A percentile compares a stretch with the other conserved stretches of the same genome.
phyloP scores from a whole-genome alignment of 257 asterid species.

The Rubia yunnanensis region DNA sequence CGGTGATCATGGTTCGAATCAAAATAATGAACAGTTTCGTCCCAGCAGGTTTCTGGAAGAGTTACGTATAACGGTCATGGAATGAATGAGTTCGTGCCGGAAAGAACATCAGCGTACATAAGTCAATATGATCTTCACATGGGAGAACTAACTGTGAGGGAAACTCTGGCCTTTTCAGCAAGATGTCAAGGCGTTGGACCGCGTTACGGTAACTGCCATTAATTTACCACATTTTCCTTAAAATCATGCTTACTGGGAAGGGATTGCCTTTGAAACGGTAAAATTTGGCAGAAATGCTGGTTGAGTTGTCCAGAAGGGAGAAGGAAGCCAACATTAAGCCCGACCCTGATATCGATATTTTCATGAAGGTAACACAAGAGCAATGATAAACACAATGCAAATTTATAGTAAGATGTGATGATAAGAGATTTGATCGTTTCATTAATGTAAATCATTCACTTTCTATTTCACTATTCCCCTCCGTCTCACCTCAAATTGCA shows the following conservation, averaged over 20 bases:
- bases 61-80: constrained; percentile 53
- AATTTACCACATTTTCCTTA: not conserved
- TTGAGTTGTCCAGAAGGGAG: constrained; percentile 54
- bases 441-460: no score
- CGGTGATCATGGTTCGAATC: constrained; percentile 17
- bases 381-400: no score
- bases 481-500: no score
- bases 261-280: not conserved
- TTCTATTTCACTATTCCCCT: no score
- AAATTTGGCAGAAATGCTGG: constrained; percentile 42
- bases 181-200: constrained; percentile 69
- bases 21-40: constrained; percentile 20
- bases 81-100: constrained; percentile 50
- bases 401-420: no score
- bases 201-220: constrained; percentile 32
- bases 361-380: constrained; percentile 61
- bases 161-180: constrained; percentile 60
- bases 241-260: not conserved
- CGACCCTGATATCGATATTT: constrained; percentile 54
- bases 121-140: constrained; percentile 62
- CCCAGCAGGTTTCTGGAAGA: constrained; percentile 38
- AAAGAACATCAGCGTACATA: constrained; percentile 53
- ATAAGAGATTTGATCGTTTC: no score
- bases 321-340: constrained; percentile 56
- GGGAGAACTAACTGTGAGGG: constrained; percentile 61